Base-by-base conservation (phyloP, 73 alveolate genomes). In the Loxodes magnus region DNA sequence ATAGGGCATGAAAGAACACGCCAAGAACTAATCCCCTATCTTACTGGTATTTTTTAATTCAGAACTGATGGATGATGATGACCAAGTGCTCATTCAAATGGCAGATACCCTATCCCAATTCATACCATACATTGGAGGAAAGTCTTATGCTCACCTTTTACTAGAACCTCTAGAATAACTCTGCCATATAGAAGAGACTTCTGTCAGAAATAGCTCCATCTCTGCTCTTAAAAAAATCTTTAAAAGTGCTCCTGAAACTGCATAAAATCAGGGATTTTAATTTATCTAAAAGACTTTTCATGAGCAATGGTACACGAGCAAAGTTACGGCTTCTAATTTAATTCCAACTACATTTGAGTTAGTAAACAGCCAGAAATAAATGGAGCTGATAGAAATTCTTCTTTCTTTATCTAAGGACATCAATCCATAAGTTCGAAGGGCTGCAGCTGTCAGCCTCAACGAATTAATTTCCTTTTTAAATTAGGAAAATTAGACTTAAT, bases 11-110 rank as follows among this genome's bases (percentile, higher is more conserved):
- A 88, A 43, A 73, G 99, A 55, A 79, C 96, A 30, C 72, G 94
- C 50, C 77, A 59, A 53, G 99, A 92, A 67, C 74, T 92, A 24
- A 57, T 92, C 19, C 99, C 99, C 27, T 92, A 88, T 77, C 65
- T 88, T 35, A 58, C 53, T 63, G 93, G 93, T 88, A 76, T 65
- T 25, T 38, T 26, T 30, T 33, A 22, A 35, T 4, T 31, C 62
- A 76, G 96, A 84, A 54, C 51, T 84, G 53, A 33, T 84, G 64
- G 99, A 92, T 62, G 99, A 92, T 65, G 99, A 92, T 41, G 99
- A 92, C 41, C 97, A 88, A 64, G 92, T 87, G 42, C 85, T 92
- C 23, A 64, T 89, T 2, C 93, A 79, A 27, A 66, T 92, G 52
- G 93, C 96, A 12, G 88, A 88, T 33, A 71, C 77, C 23, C 73